phyloP scores from a whole-genome alignment of 352 stramenopile genomes.

The Globisporangium echinulatum region DNA sequence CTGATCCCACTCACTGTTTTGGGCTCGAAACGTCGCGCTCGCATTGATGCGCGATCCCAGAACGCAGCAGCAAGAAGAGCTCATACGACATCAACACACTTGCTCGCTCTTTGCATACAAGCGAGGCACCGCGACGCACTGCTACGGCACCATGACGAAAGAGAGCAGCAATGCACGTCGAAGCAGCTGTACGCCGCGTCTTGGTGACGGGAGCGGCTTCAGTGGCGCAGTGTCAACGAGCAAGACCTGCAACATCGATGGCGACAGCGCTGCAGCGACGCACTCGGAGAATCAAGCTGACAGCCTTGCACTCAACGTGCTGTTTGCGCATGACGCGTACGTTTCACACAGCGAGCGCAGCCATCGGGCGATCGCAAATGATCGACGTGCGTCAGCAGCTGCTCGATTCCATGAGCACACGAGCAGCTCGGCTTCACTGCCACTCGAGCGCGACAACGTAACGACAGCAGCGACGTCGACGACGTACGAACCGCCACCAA shows the following conservation, averaged over 20 bases:
- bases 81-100: no score
- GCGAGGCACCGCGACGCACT: no score
- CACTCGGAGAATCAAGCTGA: conserved; percentile 28
- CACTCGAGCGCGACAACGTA: neutral
- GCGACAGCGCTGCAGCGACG: neutral
- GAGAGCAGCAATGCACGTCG: conserved; percentile 3
- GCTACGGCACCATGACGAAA: conserved; percentile 8
- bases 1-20: no score
- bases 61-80: no score
- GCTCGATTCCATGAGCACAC: no score
- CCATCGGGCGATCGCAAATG: neutral
- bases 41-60: no score
- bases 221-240: neutral
- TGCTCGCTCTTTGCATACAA: no score
- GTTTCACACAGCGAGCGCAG: no score
- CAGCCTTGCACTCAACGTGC: neutral
- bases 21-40: no score
- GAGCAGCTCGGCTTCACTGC: neutral
- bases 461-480: neutral
- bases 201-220: neutral
- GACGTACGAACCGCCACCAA: conserved; percentile 8
- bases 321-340: no score
- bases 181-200: conserved; percentile 7
- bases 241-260: conserved; percentile 1
- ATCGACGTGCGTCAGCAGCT: neutral